phyloP scores from a whole-genome alignment of 345 rosid species.

The Ailanthus altissimus region DNA sequence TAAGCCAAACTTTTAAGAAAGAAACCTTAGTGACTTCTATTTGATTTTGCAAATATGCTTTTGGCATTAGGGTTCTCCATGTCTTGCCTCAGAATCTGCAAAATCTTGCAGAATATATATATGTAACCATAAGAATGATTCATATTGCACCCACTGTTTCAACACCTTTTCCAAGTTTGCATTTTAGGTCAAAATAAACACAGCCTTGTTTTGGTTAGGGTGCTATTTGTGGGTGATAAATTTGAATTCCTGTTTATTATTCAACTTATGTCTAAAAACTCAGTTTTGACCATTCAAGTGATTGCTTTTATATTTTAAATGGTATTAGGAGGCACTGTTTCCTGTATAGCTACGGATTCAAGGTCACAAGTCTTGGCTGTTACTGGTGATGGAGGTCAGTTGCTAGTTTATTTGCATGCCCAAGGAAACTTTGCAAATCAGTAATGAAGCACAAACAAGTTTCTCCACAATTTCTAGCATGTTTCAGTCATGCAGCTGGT shows the following conservation, averaged over 20 bases:
- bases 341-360: conserved; percentile 69
- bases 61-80: neutral
- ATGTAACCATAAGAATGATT: neutral
- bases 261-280: neutral
- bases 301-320: neutral
- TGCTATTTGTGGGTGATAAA: neutral
- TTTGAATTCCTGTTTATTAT: neutral
- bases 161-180: neutral
- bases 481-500: neutral
- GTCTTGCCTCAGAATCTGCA: conserved; percentile 1
- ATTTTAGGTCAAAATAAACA: conserved; percentile 1
- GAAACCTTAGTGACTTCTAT: neutral
- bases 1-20: neutral
- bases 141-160: neutral
- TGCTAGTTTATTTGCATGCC: conserved; percentile 53
- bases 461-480: neutral
- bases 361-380: conserved; percentile 50
- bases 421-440: neutral
- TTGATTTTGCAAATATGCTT: neutral
- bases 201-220: neutral
- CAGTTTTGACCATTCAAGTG: neutral
- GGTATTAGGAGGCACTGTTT: conserved; percentile 55
- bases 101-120: neutral
- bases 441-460: neutral
- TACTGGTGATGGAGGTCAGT: conserved; percentile 61